Evolutionary conservation across 371 early-diverging fungal species (phyloP).

Genomic region (Mortierella sp.): DNA sequence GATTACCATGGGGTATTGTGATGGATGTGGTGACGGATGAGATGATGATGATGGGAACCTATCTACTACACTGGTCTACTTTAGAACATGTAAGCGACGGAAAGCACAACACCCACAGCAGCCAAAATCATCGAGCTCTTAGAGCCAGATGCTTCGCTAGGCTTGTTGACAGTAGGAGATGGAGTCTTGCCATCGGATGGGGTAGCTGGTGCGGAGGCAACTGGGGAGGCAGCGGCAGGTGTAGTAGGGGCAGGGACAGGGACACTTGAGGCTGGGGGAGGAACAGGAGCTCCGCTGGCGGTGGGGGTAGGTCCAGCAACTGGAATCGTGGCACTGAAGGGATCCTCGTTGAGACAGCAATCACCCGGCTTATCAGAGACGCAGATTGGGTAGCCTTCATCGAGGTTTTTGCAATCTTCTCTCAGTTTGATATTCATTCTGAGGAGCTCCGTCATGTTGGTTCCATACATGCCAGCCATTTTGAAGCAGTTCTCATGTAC

Average conservation of each 20-base stretch:
- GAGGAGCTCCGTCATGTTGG: constrained; percentile 21
- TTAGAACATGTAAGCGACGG: constrained; percentile 48
- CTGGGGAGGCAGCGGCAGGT: neutral
- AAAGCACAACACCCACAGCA: constrained; percentile 34
- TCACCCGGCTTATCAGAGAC: constrained; percentile 25
- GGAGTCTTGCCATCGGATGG: neutral
- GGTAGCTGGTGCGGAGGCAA: neutral
- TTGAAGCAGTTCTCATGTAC: constrained; percentile 12
- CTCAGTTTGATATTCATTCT: constrained; percentile 22
- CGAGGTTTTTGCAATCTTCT: constrained; percentile 17
- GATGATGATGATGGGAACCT: no score
- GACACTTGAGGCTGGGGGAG: neutral
- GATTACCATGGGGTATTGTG: neutral
- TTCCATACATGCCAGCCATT: constrained; percentile 13
- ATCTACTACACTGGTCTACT: no score
- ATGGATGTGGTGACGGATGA: no score
- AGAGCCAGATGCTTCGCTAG: constrained; percentile 15
- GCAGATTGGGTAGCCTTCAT: constrained; percentile 26
- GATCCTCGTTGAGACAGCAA: constrained; percentile 12
- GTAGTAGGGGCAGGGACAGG: neutral
- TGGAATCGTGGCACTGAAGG: neutral
- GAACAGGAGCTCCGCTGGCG: no score
- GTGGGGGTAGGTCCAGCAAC: no score
- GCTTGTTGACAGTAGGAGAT: neutral
- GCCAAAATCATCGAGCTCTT: constrained; percentile 36